These are phyloP conservation scores for Beverwykella pulmonaria DNA, from an alignment of 495 filamentous ascomycete species.

Conservation along the genomic window DNA sequence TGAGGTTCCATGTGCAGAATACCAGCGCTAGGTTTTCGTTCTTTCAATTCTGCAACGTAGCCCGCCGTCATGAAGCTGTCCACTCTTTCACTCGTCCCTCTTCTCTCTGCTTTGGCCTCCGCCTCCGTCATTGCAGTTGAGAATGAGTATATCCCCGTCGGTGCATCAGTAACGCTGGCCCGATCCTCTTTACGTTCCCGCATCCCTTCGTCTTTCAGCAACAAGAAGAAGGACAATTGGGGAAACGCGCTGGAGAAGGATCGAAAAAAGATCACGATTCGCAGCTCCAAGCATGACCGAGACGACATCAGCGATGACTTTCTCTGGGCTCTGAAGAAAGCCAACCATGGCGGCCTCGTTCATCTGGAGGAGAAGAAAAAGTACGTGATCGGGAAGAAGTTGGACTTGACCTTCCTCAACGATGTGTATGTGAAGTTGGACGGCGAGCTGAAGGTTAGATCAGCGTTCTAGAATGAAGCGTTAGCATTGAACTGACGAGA, in stretches of 20 bases:
- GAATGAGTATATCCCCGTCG: constrained; percentile 13
- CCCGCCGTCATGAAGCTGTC: constrained; percentile 18
- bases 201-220: not conserved
- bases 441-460: constrained; percentile 24
- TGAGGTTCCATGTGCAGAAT: not conserved
- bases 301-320: constrained; percentile 31
- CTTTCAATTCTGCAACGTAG: not conserved
- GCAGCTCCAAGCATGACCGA: constrained; percentile 16
- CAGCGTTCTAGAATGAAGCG: not conserved
- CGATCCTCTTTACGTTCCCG: not conserved
- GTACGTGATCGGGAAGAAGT: constrained; percentile 66
- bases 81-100: not conserved
- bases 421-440: constrained; percentile 49
- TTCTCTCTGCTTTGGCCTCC: constrained; percentile 1
- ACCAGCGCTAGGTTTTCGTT: not conserved
- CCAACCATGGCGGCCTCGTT: constrained; percentile 70
- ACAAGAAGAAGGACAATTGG: constrained; percentile 26
- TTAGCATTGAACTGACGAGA: not conserved
- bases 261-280: constrained; percentile 27
- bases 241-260: constrained; percentile 26
- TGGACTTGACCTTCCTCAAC: constrained; percentile 66
- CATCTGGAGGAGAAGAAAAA: constrained; percentile 58
- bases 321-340: constrained; percentile 56
- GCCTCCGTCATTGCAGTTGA: constrained; percentile 2
- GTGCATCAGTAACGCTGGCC: constrained; percentile 14